Percentiles rank a stretch among this genome's conserved stretches.
phyloP scores from a whole-genome alignment of 2,329 filamentous ascomycete genomes.

The Fusarium goolgardi region DNA sequence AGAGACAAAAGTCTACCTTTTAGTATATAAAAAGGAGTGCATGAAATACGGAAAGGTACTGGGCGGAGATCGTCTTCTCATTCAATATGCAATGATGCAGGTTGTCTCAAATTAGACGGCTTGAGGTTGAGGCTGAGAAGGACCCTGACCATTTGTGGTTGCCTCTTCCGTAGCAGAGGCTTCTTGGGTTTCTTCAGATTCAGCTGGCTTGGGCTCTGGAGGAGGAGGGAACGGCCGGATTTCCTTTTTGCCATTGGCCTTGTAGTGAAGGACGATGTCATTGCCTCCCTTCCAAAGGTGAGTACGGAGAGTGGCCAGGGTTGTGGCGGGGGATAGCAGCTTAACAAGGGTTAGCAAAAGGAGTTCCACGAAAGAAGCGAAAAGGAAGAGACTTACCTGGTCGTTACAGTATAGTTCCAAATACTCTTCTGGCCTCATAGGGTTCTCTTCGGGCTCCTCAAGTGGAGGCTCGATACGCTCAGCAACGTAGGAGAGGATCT shows the following conservation, averaged over 20 bases:
- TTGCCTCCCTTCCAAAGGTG: conserved; percentile 96
- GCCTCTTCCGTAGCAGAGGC: conserved; percentile 31
- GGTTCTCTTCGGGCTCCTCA: conserved; percentile 67
- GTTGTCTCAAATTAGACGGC: conserved; percentile 16
- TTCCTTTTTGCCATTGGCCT: conserved; percentile 85
- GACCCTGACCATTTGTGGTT: conserved; percentile 23
- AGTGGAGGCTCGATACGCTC: conserved; percentile 86
- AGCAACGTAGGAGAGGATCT: conserved; percentile 91
- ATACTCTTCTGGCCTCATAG: conserved; percentile 87
- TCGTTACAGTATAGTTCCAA: conserved; percentile 95
- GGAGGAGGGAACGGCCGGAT: conserved; percentile 55
- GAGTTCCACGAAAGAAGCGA: not conserved
- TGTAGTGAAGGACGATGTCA: conserved; percentile 91
- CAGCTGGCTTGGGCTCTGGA: conserved; percentile 33
- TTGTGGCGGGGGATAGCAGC: conserved; percentile 84
- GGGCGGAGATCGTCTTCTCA: not conserved
- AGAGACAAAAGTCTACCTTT: conserved; percentile 23
- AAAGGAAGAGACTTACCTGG: conserved; percentile 69
- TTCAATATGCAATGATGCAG: conserved; percentile 4
- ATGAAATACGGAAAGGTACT: not conserved
- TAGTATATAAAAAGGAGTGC: conserved; percentile 24
- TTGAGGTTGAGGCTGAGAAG: conserved; percentile 20
- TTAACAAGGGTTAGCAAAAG: conserved; percentile 47
- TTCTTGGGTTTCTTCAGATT: conserved; percentile 41
- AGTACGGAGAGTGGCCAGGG: conserved; percentile 88